Base-by-base conservation (phyloP, 257 asterid species). In the Prunella vulgaris region DNA sequence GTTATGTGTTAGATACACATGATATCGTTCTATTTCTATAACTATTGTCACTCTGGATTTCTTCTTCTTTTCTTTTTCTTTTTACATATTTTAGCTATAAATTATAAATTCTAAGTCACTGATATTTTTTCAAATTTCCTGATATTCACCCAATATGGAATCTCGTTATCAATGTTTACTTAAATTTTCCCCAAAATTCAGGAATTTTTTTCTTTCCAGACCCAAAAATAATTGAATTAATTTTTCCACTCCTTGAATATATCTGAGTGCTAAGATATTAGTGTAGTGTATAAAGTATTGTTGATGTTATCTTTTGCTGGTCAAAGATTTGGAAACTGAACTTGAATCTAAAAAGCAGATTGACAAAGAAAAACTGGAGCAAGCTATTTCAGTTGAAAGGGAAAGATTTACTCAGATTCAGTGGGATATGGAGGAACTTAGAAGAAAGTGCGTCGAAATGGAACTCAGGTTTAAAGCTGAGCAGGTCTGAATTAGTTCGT, bases 371-470 rank as follows among this genome's bases (percentile, higher is more conserved):
- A 86, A 79, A 69, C 33, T 85, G 77, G 84, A 86, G 84, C 86
- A 83, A 70, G 88, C 84, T 56, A 69, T 83, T 68, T 25, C 49
- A 14, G 27, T 57, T 57, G 94, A 85, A 81, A 80, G 70, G 74
- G 96, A 87, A 69, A 84, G 80, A 27, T 71, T 71, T 80, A 82
- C 80, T 53, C 84, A 89, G 72, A 72, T 81, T 77, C 92, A 84
- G 66, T 84, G 95, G 90, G 95, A 87, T 77, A 82, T 81, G 80
- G 90, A 87, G 72, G 96, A 87, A 77, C 79, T 85, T 64, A 75
- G 83, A 75, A 80, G 82, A 69, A 80, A 81, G 71, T 77, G 79
- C 65, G 40, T 78, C 79, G 95, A 85, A 63, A 70, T 81, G 82
- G 95, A 87, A 73, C 59, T 79, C 56, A 82, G 68, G 64, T 69